Conservation (phyloP, 2,329 filamentous ascomycete species). For the Xylaria hypoxylon region DNA sequence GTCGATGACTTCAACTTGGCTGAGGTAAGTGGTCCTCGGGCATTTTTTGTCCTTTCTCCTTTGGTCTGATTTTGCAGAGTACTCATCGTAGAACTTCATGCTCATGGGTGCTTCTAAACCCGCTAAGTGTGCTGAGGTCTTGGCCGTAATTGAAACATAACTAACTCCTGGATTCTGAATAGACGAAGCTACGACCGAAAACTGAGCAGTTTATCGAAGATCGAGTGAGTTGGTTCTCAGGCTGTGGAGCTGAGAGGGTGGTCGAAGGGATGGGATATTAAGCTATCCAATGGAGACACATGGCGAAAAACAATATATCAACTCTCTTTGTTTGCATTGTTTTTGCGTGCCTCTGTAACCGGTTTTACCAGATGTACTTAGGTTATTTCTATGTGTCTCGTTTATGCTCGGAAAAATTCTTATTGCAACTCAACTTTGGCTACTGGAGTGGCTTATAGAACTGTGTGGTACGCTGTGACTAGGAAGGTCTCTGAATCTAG, state of each 20-base stretch:
- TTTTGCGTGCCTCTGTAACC: not conserved
- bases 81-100: not conserved
- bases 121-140: not conserved
- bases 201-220: constrained; percentile 65
- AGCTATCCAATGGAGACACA: not conserved
- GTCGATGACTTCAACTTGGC: constrained; percentile 71
- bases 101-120: not conserved
- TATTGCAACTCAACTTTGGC: not conserved
- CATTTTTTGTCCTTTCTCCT: not conserved
- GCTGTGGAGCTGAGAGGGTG: constrained; percentile 47
- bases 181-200: constrained; percentile 64
- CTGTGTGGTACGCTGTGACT: not conserved
- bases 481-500: not conserved
- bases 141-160: not conserved
- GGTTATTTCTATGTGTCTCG: not conserved
- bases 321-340: not conserved
- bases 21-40: constrained; percentile 51
- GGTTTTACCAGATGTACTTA: not conserved
- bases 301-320: not conserved
- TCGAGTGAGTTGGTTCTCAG: constrained; percentile 65
- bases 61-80: not conserved
- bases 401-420: not conserved
- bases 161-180: not conserved
- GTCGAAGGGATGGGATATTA: constrained; percentile 11
- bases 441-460: not conserved